phyloP scores from a whole-genome alignment of 805 yeast genomes.

The Candida germanica region DNA sequence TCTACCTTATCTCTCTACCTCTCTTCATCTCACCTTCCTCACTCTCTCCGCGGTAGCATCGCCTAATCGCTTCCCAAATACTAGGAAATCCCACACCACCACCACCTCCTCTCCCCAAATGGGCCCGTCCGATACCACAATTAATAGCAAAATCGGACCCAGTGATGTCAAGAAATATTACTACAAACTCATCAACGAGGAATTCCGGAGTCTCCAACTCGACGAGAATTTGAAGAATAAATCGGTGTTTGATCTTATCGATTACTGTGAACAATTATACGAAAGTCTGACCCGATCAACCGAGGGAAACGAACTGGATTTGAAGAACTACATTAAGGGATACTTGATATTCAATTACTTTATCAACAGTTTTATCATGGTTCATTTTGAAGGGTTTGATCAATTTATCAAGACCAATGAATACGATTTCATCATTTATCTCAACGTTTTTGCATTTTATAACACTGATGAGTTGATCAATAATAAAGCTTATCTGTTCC shows the following conservation, averaged over 20 bases:
- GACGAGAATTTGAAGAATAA: conserved; percentile 25
- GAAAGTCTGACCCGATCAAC: conserved; percentile 23
- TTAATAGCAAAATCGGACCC: no score
- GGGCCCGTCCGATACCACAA: no score
- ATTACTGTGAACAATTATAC: conserved; percentile 36
- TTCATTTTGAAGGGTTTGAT: conserved; percentile 42
- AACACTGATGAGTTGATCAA: conserved; percentile 25
- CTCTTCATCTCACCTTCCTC: not conserved
- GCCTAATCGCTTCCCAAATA: no score
- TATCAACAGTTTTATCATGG: conserved; percentile 40
- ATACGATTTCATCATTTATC: conserved; percentile 39
- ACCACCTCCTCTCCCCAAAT: no score
- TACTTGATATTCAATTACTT: conserved; percentile 42
- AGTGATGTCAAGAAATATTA: conserved; percentile 20
- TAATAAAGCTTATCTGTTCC: conserved; percentile 18
- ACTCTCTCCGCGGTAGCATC: not conserved
- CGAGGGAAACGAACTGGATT: conserved; percentile 16
- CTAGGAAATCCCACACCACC: no score
- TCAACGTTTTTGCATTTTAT: conserved; percentile 41
- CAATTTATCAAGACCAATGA: conserved; percentile 34
- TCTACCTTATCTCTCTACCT: not conserved
- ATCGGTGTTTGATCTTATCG: conserved; percentile 41
- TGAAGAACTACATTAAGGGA: conserved; percentile 31
- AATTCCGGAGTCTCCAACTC: conserved; percentile 36
- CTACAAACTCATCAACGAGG: conserved; percentile 26